Percentiles rank a stretch among this genome's conserved stretches.
These are phyloP conservation scores for Phaeotremella skinneri DNA, from an alignment of 768 basidiomycete genomes.

Conservation along the genomic window DNA sequence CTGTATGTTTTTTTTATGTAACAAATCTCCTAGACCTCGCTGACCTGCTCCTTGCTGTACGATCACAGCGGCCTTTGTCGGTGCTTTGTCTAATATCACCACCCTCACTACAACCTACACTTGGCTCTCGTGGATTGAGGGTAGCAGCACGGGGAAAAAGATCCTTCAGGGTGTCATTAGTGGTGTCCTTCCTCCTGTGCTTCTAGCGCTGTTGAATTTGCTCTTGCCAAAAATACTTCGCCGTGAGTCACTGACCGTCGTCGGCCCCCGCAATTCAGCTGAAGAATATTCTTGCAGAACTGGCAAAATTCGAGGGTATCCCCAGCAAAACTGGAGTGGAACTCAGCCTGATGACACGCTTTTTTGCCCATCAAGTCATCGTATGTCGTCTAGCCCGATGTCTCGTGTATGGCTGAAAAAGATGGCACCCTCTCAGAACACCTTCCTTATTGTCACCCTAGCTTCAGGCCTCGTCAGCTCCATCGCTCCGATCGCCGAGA, in stretches of 20 bases:
- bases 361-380: constrained; percentile 85
- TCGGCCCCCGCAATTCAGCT: neutral
- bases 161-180: constrained; percentile 75
- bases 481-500: constrained; percentile 61
- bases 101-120: constrained; percentile 62
- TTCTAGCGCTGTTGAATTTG: constrained; percentile 88
- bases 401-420: neutral
- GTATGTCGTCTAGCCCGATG: constrained; percentile 57
- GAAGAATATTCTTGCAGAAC: constrained; percentile 51
- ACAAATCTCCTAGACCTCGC: neutral
- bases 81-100: constrained; percentile 76
- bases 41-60: constrained; percentile 1
- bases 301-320: constrained; percentile 84
- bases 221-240: constrained; percentile 79
- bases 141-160: constrained; percentile 19
- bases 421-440: constrained; percentile 62
- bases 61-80: constrained; percentile 71
- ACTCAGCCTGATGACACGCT: constrained; percentile 85
- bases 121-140: constrained; percentile 76
- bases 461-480: constrained; percentile 77
- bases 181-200: constrained; percentile 82
- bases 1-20: constrained; percentile 54
- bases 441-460: constrained; percentile 86
- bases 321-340: constrained; percentile 80
- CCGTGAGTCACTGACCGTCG: constrained; percentile 53